Percentiles rank a stretch among this genome's conserved stretches.
Conservation (phyloP, 1,284 basidiomycete species). For the Bondarzewia mesenterica region DNA sequence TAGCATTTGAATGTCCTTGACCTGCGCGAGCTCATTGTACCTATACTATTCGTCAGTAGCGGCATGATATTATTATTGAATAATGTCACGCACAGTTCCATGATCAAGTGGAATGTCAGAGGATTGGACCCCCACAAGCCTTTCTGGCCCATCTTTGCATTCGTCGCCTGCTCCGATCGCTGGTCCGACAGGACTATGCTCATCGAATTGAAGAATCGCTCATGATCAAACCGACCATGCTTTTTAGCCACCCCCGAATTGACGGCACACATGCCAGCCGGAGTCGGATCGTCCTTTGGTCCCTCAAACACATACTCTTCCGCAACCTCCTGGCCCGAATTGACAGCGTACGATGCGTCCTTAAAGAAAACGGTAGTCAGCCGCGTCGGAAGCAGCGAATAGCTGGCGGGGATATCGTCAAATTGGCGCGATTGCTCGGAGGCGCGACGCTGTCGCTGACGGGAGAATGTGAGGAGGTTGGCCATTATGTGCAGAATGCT, state of each 20-base stretch:
- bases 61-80: background rate
- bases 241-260: constrained; percentile 57
- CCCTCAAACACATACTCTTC: constrained; percentile 50
- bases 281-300: constrained; percentile 28
- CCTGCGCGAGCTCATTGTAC: constrained; percentile 52
- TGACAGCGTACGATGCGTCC: constrained; percentile 45
- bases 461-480: constrained; percentile 58
- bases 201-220: constrained; percentile 64
- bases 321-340: constrained; percentile 57
- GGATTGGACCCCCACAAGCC: constrained; percentile 9
- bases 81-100: constrained; percentile 20
- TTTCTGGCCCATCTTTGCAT: background rate
- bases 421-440: constrained; percentile 28
- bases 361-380: constrained; percentile 63
- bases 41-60: constrained; percentile 31
- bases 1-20: constrained; percentile 76
- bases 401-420: constrained; percentile 23
- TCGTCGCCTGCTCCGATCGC: background rate
- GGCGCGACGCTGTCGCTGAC: constrained; percentile 31
- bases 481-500: constrained; percentile 67
- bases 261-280: constrained; percentile 34
- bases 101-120: constrained; percentile 12
- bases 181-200: constrained; percentile 37
- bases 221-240: constrained; percentile 61
- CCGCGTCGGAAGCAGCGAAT: constrained; percentile 35